Evolutionary conservation across 768 basidiomycete species (phyloP).

Genomic region (Suillus subaureus): DNA sequence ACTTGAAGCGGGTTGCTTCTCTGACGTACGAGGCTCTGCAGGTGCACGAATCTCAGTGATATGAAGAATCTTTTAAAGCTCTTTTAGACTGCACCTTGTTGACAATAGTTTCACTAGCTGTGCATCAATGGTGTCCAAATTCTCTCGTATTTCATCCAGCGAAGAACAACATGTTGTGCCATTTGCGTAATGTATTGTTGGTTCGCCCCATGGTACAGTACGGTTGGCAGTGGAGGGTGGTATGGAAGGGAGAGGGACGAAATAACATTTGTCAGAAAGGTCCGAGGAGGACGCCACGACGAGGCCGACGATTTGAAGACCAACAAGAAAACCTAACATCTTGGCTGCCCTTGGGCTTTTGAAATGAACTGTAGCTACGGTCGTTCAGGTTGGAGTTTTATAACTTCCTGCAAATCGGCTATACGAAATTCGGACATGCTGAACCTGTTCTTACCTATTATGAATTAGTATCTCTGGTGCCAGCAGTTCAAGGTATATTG

Average conservation of each 20-base stretch:
- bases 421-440: too few species aligned
- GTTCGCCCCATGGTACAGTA: slow-evolving; percentile 26
- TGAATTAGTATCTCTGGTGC: too few species aligned
- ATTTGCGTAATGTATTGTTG: slow-evolving; percentile 19
- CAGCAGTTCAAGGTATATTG: too few species aligned
- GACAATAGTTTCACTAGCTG: slow-evolving; percentile 23
- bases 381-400: too few species aligned
- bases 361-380: not conserved
- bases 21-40: slow-evolving; percentile 23
- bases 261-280: slow-evolving; percentile 20
- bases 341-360: not conserved
- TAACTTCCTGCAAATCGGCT: not conserved
- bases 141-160: slow-evolving; percentile 20
- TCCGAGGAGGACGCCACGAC: slow-evolving; percentile 2
- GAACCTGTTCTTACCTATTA: too few species aligned
- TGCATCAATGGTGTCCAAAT: slow-evolving; percentile 21
- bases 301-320: not conserved
- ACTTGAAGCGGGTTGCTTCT: slow-evolving; percentile 31
- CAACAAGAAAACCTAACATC: not conserved
- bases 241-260: slow-evolving; percentile 15
- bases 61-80: not conserved
- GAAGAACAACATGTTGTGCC: slow-evolving; percentile 30
- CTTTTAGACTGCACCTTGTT: slow-evolving; percentile 13
- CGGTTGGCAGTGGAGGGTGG: slow-evolving; percentile 20
- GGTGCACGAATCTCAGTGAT: not conserved